A percentile compares a stretch with the other conserved stretches of the same genome.
Conservation (phyloP, 1,139 yeast species). For the Magnusiomyces suaveolens region DNA sequence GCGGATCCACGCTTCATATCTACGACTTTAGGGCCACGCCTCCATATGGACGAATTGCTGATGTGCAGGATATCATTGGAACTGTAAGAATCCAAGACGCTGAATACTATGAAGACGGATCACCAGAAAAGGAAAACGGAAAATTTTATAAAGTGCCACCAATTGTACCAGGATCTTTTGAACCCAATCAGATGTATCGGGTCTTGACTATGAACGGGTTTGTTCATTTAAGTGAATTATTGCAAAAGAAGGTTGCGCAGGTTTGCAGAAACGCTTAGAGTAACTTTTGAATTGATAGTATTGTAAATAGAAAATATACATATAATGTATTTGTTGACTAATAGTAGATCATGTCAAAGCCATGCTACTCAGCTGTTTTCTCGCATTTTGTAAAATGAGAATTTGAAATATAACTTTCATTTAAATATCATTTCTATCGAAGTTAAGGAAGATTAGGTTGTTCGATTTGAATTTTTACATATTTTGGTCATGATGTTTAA, state of each 20-base stretch:
- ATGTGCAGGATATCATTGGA: constrained; percentile 62
- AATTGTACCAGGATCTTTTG: constrained; percentile 48
- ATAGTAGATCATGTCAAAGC: no score
- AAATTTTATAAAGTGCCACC: neutral
- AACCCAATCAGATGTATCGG: constrained; percentile 52
- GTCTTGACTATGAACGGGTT: constrained; percentile 49
- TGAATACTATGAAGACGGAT: constrained; percentile 22
- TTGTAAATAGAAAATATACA: neutral
- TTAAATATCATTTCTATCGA: no score
- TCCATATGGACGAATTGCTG: constrained; percentile 58
- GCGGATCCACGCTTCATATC: constrained; percentile 23
- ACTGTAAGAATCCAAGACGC: constrained; percentile 46
- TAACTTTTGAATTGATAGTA: neutral
- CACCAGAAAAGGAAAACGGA: neutral
- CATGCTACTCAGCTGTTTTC: no score
- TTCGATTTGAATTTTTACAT: no score
- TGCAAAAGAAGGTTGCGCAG: constrained; percentile 38
- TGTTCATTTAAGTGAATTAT: constrained; percentile 45
- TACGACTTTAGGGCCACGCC: constrained; percentile 65
- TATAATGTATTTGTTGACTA: no score
- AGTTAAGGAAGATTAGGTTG: no score
- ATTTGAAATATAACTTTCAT: no score
- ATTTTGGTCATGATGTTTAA: no score
- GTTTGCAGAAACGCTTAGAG: constrained; percentile 19
- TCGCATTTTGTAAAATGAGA: no score